phyloP scores from a whole-genome alignment of 2,329 filamentous ascomycete species.

The Botrytis galanthina region DNA sequence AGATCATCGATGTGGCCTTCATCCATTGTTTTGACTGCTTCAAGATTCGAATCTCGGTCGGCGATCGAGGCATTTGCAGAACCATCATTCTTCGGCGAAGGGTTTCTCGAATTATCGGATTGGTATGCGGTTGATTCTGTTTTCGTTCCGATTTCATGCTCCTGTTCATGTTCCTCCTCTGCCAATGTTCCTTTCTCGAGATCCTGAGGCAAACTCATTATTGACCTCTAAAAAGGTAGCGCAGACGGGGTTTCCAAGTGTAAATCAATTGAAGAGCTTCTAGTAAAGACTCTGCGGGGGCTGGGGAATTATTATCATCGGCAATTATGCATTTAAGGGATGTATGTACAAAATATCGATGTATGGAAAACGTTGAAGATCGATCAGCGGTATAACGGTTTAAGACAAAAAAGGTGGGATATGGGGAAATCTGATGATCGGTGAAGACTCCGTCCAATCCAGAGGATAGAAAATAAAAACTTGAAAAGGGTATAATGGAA shows the following conservation, averaged over 20 bases:
- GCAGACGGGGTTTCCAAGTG: background rate
- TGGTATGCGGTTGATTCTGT: constrained; percentile 27
- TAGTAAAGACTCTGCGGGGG: constrained; percentile 17
- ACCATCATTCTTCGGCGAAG: constrained; percentile 15
- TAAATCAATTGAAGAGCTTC: constrained; percentile 12
- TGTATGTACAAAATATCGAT: constrained; percentile 11
- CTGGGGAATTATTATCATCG: constrained; percentile 12
- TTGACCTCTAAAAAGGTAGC: constrained; percentile 10
- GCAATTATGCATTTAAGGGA: constrained; percentile 11
- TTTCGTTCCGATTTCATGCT: constrained; percentile 14
- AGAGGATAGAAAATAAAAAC: background rate
- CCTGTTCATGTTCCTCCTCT: constrained; percentile 16
- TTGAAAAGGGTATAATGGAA: background rate
- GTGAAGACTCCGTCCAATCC: constrained; percentile 11
- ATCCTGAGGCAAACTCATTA: constrained; percentile 25
- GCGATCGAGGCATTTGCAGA: constrained; percentile 22
- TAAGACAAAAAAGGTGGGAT: constrained; percentile 4
- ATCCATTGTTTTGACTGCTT: constrained; percentile 35
- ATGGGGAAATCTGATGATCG: constrained; percentile 15
- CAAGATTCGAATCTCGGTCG: constrained; percentile 33
- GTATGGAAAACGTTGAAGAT: background rate
- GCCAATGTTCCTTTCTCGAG: constrained; percentile 26
- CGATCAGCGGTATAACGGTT: constrained; percentile 2
- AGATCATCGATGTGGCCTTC: constrained; percentile 33
- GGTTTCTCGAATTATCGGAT: constrained; percentile 27